Evolutionary conservation across 2,329 filamentous ascomycete species (phyloP).

Genomic region (Alternaria triticimaculans): DNA sequence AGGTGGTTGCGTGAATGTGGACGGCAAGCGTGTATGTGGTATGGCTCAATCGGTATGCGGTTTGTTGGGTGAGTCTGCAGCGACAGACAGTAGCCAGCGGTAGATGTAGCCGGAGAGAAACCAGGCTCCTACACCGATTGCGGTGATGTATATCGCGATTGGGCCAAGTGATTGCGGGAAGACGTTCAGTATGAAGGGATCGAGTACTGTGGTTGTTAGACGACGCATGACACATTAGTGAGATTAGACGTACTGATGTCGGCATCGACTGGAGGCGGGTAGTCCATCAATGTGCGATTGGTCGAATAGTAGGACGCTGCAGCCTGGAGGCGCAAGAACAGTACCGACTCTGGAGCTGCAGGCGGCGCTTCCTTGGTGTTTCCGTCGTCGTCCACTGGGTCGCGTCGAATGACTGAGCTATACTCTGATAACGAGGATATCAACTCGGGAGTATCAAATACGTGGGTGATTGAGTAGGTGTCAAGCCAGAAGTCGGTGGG

Average conservation of each 20-base stretch:
- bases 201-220: slow-evolving; percentile 66
- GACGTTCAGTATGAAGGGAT: slow-evolving; percentile 81
- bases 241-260: slow-evolving; percentile 64
- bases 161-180: slow-evolving; percentile 79
- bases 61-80: slow-evolving; percentile 29
- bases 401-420: slow-evolving; percentile 58
- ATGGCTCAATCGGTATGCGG: slow-evolving; percentile 41
- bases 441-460: slow-evolving; percentile 68
- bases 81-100: slow-evolving; percentile 36
- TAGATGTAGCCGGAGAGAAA: slow-evolving; percentile 57
- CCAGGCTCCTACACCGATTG: slow-evolving; percentile 64
- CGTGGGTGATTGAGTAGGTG: slow-evolving; percentile 65
- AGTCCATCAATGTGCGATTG: slow-evolving; percentile 75
- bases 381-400: slow-evolving; percentile 7
- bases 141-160: slow-evolving; percentile 71
- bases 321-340: slow-evolving; percentile 77
- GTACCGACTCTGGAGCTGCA: slow-evolving; percentile 55
- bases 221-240: not conserved
- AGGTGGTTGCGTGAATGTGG: not conserved
- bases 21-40: too few relatives aligned
- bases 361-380: slow-evolving; percentile 1
- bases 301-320: slow-evolving; percentile 86
- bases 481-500: slow-evolving; percentile 79
- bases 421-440: slow-evolving; percentile 70
- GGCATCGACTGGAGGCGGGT: slow-evolving; percentile 74